Percentiles rank a stretch among this genome's conserved stretches.
phyloP scores from a whole-genome alignment of 139 green algal genomes.

The Chlamydomonas sp. region DNA sequence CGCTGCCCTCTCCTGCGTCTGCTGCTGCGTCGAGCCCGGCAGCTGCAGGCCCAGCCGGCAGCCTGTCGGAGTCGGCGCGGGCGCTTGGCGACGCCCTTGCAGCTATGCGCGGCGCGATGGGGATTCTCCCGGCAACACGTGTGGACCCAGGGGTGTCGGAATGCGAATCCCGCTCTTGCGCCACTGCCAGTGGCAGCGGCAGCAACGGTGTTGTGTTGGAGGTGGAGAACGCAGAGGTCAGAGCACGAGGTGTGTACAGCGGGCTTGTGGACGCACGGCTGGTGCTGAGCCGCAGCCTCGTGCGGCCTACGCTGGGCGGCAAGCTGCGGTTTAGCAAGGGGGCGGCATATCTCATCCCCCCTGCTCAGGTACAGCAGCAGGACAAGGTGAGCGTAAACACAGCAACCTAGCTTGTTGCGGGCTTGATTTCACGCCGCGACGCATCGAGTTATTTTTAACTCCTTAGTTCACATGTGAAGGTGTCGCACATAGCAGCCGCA shows the following conservation, averaged over 20 bases:
- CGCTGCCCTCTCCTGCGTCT: no score
- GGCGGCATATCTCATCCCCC: constrained; percentile 72
- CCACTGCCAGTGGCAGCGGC: neutral
- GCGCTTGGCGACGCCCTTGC: no score
- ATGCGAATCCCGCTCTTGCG: neutral
- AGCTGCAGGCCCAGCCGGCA: constrained; percentile 6
- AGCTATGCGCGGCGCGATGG: no score
- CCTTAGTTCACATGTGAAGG: no score
- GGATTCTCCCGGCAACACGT: no score
- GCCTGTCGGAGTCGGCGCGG: neutral
- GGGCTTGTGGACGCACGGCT: constrained; percentile 74
- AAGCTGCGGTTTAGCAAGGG: constrained; percentile 71
- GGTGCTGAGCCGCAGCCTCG: constrained; percentile 60
- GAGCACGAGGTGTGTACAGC: constrained; percentile 77
- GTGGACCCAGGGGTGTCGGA: no score
- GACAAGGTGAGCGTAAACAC: neutral
- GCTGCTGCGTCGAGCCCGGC: neutral
- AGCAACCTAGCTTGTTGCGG: neutral
- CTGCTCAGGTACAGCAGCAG: neutral
- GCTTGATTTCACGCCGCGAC: no score
- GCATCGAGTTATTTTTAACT: no score
- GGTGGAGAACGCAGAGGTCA: constrained; percentile 72
- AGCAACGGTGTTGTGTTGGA: constrained; percentile 40
- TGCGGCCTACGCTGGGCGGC: constrained; percentile 73
- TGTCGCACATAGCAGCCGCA: no score